These are phyloP conservation scores for Trametes cinnabarina DNA, from an alignment of 768 basidiomycete species.

Conservation along the genomic window DNA sequence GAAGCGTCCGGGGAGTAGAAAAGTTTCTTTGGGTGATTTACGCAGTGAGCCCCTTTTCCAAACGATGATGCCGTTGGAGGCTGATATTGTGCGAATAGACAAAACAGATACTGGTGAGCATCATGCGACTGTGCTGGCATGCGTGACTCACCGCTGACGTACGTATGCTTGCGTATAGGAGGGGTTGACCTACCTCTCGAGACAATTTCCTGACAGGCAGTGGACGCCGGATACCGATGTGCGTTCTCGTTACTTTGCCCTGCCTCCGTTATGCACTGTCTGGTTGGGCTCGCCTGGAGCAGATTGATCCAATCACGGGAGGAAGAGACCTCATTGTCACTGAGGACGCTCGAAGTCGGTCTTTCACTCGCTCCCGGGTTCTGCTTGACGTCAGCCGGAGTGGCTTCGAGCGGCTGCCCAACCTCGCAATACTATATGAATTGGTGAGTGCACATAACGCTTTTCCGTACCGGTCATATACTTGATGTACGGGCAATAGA, in stretches of 20 bases:
- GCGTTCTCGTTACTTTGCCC: no score
- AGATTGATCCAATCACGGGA: background rate
- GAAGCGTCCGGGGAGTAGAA: background rate
- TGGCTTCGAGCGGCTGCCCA: background rate
- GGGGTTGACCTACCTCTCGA: background rate
- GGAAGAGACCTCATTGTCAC: constrained; percentile 5
- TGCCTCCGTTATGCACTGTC: no score
- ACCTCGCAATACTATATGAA: constrained; percentile 1
- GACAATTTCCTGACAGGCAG: background rate
- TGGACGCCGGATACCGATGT: background rate
- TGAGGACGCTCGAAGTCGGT: no score
- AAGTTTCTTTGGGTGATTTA: constrained; percentile 4
- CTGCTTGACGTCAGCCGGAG: constrained; percentile 3
- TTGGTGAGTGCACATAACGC: background rate
- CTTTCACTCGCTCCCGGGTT: background rate
- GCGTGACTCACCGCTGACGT: no score
- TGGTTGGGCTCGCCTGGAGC: no score
- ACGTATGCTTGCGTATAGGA: background rate
- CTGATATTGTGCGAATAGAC: background rate
- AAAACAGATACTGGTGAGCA: background rate
- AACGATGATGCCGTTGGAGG: background rate
- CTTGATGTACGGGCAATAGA: background rate
- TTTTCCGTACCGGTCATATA: background rate
- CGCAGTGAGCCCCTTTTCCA: background rate
- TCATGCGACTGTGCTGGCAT: no score